These are phyloP conservation scores for Chimonanthus salicifolius DNA, from an alignment of 164 flowering plant species.

Conservation along the genomic window DNA sequence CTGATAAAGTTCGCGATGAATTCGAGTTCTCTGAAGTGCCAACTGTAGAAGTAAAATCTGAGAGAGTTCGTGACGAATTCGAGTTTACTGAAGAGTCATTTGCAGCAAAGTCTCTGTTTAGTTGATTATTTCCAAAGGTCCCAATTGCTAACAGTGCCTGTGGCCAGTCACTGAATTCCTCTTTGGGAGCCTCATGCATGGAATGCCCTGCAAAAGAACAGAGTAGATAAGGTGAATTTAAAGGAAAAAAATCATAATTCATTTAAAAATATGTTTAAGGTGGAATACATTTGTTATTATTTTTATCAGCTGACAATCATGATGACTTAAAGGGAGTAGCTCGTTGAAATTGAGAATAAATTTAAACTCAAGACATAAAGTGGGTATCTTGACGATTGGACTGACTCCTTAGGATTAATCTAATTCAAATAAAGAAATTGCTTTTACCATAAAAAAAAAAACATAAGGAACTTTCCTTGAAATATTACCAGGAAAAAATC, in stretches of 20 bases:
- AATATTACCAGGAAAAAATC: too few species aligned
- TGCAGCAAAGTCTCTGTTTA: conserved; percentile 24
- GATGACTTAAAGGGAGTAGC: too few species aligned
- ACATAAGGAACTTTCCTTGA: too few species aligned
- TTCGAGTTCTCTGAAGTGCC: background rate
- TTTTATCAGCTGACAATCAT: background rate
- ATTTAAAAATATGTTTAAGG: too few species aligned
- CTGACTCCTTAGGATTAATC: too few species aligned
- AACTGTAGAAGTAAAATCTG: background rate
- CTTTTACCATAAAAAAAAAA: too few species aligned
- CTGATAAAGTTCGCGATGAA: background rate
- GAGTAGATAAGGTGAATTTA: background rate
- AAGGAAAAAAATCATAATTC: background rate
- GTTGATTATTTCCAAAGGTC: conserved; percentile 60
- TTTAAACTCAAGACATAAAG: too few species aligned
- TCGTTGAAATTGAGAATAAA: too few species aligned
- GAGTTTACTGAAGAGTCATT: background rate
- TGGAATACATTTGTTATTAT: background rate
- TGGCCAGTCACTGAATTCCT: conserved; percentile 92
- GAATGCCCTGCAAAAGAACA: conserved; percentile 26
- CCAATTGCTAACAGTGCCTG: conserved; percentile 77
- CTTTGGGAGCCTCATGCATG: conserved; percentile 44
- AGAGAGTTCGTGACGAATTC: background rate
- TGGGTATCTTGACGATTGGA: too few species aligned
- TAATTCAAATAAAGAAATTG: too few species aligned